phyloP scores from a whole-genome alignment of 176 grass and related monocot species.

The Aegilops longissima region DNA sequence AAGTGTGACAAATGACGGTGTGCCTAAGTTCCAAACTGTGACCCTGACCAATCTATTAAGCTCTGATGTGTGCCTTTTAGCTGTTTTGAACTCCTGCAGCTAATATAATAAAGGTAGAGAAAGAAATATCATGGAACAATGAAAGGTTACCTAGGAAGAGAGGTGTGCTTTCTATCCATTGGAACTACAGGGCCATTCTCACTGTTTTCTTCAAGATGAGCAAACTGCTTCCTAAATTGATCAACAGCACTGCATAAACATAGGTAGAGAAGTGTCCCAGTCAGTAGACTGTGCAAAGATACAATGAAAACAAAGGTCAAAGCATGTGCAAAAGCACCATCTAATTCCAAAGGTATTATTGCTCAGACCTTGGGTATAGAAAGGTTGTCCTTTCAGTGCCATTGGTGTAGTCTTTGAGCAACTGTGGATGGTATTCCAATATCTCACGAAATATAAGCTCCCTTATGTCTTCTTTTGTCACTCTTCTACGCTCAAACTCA shows the following conservation, averaged over 20 bases:
- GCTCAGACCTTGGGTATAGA: conserved; percentile 84
- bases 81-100: background rate
- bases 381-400: conserved; percentile 95
- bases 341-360: conserved; percentile 30
- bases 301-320: conserved; percentile 6
- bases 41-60: background rate
- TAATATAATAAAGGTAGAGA: conserved; percentile 1
- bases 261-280: background rate
- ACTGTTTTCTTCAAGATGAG: conserved; percentile 89
- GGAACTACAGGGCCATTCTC: conserved; percentile 65
- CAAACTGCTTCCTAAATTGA: conserved; percentile 94
- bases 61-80: background rate
- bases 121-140: conserved; percentile 21
- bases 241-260: conserved; percentile 78
- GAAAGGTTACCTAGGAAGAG: conserved; percentile 81
- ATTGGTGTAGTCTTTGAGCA: conserved; percentile 93
- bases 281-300: conserved; percentile 11
- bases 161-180: conserved; percentile 84
- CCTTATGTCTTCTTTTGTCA: conserved; percentile 93
- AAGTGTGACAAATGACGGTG: background rate
- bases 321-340: conserved; percentile 16
- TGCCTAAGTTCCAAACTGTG: conserved; percentile 2
- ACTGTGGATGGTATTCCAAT: conserved; percentile 94
- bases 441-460: conserved; percentile 96
- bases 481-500: conserved; percentile 92